Base-by-base conservation (phyloP, 345 rosid species). In the Turritis glabra region DNA sequence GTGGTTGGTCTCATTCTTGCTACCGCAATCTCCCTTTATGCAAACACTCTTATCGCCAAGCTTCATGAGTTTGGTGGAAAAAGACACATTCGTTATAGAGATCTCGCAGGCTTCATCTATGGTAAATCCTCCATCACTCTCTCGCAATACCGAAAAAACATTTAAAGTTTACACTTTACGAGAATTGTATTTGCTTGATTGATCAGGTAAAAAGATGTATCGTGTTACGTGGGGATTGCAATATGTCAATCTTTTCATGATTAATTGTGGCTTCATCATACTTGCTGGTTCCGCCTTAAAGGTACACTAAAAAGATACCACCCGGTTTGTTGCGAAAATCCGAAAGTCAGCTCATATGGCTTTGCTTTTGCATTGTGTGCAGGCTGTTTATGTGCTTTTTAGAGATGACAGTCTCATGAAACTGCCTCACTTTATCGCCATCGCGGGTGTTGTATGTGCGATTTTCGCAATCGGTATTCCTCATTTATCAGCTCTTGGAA, bases 71-170 rank as follows among this genome's bases (percentile, higher is more conserved):
- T 80, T 71, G 97, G 90, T 35, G 97, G 96, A 4, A 95, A 72
- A 85, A 86, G 97, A 83, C 99, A 90, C 79, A 95, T 92, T 79
- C 82, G 99, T 78, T 92, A 92, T 79, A 87, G 97, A 83, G 97
- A 95, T 76, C 93, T 95, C 5, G 99, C 97, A 2, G 94, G 96
- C 64, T 80, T 72, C 60, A 58, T 91, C 18, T 95, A 92, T 19
- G 93, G 97, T 91, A 80, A 15, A 80, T 10, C 17, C 25, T 8
- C 32, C 46, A 33, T 9, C 9, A 15, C 4, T n/a, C n/a, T 71
- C 32, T 46, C 13, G 0, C 67, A 35, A 4, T 41, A 1, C 0
- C 35, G 5, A 0, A 0, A 56, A 56, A n/a, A 4, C 40, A 17
- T 33, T 23, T 40, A 19, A 14, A 18, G 38, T 38, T 47, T 37